Evolutionary conservation across 106 monocot genomes (phyloP), one percentile per base, ranked within the genome.

Genomic region (Dendrobium catenatum): DNA sequence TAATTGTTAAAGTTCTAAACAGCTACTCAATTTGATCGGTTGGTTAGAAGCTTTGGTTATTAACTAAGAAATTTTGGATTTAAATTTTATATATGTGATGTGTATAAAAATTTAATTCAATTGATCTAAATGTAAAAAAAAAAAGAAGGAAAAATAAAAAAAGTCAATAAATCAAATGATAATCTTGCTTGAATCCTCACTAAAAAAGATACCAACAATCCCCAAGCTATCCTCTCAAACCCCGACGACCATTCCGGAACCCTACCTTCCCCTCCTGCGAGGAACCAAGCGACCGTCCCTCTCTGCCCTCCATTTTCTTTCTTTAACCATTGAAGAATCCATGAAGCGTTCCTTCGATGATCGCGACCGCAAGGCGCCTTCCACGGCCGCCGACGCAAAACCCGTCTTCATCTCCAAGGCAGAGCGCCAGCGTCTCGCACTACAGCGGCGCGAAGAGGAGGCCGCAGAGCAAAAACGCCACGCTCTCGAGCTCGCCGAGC

Each of bases 371-470:
- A 76, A 79, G 22, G 73, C 66, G 67, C 4, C 84, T 42, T 13
- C 80, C 43, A 72, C 82, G 47, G 83, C 85, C 4, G 3, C 78
- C 47, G 29, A 48, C 78, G 5, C 41, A 11, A 99, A 95, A 81
- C 99, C 93, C 49, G 86, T 90, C 42, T 99, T 99, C 87, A 76
- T 99, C 83, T 79, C 93, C 87, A 88, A 88, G 79, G 91, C 91
- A 9, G 99, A 99, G 85, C 91, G 99, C 40, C 84, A 93, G 87
- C 82, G 83, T 48, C 81, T 95, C 68, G 98, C 98, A 24, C 91
- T 98, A 70, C 83, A 89, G 86, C 98, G 99, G 78, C 93, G 99
- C 46, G 79, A 91, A 84, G 88, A 90, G 19, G 86, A 79, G 42
- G 93, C 84, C 47, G 78, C 79, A 56, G 87, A 82, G 59, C 88